Evolutionary conservation across 352 stramenopile species (phyloP), one percentile per base, ranked within the genome.

Genomic region (Phytophthora ramorum): DNA sequence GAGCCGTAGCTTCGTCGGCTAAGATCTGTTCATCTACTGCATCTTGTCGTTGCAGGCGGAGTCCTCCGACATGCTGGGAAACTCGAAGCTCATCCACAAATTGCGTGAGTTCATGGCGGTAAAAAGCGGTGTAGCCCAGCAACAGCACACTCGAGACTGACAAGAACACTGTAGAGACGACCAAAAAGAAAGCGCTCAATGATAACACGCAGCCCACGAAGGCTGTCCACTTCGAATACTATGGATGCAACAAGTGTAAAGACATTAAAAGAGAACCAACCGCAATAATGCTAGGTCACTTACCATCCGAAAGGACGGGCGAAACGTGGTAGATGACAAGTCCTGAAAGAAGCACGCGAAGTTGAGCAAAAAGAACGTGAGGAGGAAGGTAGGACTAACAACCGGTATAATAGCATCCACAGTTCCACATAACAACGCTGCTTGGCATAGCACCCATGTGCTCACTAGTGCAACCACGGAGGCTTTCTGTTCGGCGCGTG

Each of bases 321-420:
- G 58, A 51, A 84, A 88, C 0, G 50, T 64, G 17, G 66, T 51
- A 6, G 74, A 81, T 7, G 78, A 69, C 43, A 88, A 73, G 14
- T 83, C 76, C 24, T 84, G 72, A 28, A 80, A 83, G 30, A 88
- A 85, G 51, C 79, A 88, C 7, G 71, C 68, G 28, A 85, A 85
- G 51, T 88, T 88, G 32, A 87, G 52, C 20, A 76, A 63, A 14
- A 69, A 72, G 51, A 88, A 88, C 8, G 68, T 66, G 24, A 88
- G 73, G 8, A 88, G 58, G 34, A 85, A 82, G 12, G 70, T 79
- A 0, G 79, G 68, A 12, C 59, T 79, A 16, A 84, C 64, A 28
- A 84, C 45, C 5, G 79, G 74, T 8, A 84, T 78, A 45, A 82
- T 75, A 7, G 60, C 44, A 22, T 83, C 66, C 8, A 87, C 70